Percentiles rank a stretch among this genome's conserved stretches.
These are phyloP conservation scores for Neurospora cerealis DNA, from an alignment of 495 filamentous ascomycete species.

Conservation along the genomic window DNA sequence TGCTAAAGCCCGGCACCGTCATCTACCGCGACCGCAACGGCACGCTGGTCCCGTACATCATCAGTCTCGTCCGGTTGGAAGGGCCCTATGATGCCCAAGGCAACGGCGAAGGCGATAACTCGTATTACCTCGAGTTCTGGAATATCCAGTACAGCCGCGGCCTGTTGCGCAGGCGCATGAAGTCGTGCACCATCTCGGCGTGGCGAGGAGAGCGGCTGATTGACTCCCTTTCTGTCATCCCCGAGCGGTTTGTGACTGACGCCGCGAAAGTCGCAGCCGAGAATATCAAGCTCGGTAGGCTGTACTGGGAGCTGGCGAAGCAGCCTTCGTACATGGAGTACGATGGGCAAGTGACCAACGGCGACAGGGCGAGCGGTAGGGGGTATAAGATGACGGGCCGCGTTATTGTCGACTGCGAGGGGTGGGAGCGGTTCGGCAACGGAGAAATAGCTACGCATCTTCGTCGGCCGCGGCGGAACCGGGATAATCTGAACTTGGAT, in stretches of 20 bases:
- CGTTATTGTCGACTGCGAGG: slow-evolving; percentile 28
- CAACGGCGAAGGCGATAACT: background rate
- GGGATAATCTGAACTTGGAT: slow-evolving; percentile 7
- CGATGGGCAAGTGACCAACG: slow-evolving; percentile 18
- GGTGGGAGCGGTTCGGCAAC: slow-evolving; percentile 16
- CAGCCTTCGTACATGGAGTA: slow-evolving; percentile 27
- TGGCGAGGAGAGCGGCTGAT: slow-evolving; percentile 29
- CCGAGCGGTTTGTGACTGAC: slow-evolving; percentile 22
- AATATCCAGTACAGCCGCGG: slow-evolving; percentile 18
- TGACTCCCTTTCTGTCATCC: slow-evolving; percentile 20
- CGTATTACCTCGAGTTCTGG: slow-evolving; percentile 23
- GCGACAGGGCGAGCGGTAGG: background rate
- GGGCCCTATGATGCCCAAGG: background rate
- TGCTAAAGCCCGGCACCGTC: slow-evolving; percentile 27
- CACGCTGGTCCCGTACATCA: slow-evolving; percentile 21
- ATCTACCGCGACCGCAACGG: slow-evolving; percentile 22
- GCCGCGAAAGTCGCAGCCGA: slow-evolving; percentile 12
- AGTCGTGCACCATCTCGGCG: slow-evolving; percentile 12
- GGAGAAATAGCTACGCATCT: slow-evolving; percentile 1
- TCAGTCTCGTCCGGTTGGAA: slow-evolving; percentile 12
- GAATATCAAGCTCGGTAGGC: slow-evolving; percentile 22
- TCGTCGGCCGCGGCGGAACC: background rate
- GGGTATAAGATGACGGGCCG: slow-evolving; percentile 21
- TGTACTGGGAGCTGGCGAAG: slow-evolving; percentile 29
- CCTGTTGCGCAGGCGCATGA: slow-evolving; percentile 21